Conservation (phyloP, 108 stramenopile species). For the Pseudonitzschia pungens region DNA sequence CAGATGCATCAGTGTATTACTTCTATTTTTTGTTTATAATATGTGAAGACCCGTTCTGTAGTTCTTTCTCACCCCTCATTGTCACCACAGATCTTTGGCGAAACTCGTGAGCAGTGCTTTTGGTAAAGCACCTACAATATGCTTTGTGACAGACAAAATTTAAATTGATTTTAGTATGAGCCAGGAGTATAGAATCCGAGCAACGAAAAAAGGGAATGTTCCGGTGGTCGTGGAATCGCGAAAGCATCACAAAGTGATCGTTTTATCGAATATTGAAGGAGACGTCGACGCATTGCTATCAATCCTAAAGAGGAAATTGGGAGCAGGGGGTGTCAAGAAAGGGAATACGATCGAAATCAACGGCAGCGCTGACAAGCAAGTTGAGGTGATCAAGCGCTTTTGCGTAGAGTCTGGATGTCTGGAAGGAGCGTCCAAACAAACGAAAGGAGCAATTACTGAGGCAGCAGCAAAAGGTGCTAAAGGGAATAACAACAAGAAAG, state of each 20-base stretch:
- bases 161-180: too few species aligned
- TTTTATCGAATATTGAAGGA: constrained; percentile 19
- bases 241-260: constrained; percentile 25
- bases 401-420: constrained; percentile 4
- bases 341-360: neutral
- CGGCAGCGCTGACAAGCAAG: neutral
- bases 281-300: constrained; percentile 16
- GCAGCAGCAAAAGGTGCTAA: neutral
- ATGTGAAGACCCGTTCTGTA: too few species aligned
- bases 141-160: too few species aligned
- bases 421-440: neutral
- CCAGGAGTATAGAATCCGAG: constrained; percentile 10
- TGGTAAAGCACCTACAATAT: too few species aligned
- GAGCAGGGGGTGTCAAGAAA: constrained; percentile 11
- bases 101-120: too few species aligned
- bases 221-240: constrained; percentile 16
- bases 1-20: too few species aligned
- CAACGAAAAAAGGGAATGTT: constrained; percentile 21
- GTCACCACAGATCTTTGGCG: too few species aligned
- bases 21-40: too few species aligned
- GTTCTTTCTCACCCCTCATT: too few species aligned
- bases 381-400: neutral
- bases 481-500: neutral
- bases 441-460: neutral
- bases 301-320: constrained; percentile 5